Base-by-base conservation (phyloP, 208 protist species). In the Sergeia podlipaevii region DNA sequence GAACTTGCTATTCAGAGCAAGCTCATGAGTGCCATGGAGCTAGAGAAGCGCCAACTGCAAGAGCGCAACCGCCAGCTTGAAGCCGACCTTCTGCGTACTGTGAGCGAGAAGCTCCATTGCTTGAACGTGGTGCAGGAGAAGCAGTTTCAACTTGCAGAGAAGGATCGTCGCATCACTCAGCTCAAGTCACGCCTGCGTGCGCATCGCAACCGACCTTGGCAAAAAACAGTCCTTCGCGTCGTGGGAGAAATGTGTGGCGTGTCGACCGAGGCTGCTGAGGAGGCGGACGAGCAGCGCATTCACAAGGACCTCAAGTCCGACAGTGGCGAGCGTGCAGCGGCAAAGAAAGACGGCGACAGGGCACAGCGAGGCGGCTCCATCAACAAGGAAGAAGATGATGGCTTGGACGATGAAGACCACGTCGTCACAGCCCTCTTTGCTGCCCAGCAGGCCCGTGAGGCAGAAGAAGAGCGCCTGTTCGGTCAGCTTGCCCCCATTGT, bases 111-210 rank as follows among this genome's bases (percentile, higher is more conserved):
- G 59, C 61, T 95, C 28, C 60, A 82, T 36, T 81, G 69, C 45
- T 80, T 66, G 54, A 95, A 91, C 50, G 30, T 81, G 24, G 49
- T 67, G n/a, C 88, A 95, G 60, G 65, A 93, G 63, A 84, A 80
- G 59, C 68, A 86, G 57, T 38, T 85, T n/a, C 56, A 68, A 4
- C 49, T 93, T 3, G 54, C 70, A 8, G 72, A 87, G 30, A 55
- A 76, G 17, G 73, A 80, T 20, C 67, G 77, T 3, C 70, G 64
- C 17, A 78, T 92, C 24, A 41, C 43, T 2, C 88, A 85, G 54
- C 72, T 93, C 36, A 91, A 88, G 51, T 89, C 81, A 17, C 77
- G 85, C 18, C 54, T 95, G 26, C 88, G 88, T 18, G 81, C 77
- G 17, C 84, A 95, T 49, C 62, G 73, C 18, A 68, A 84, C 32